These are phyloP conservation scores for Pseudonitzschia pungens DNA, from an alignment of 108 stramenopile genomes.

Conservation along the genomic window DNA sequence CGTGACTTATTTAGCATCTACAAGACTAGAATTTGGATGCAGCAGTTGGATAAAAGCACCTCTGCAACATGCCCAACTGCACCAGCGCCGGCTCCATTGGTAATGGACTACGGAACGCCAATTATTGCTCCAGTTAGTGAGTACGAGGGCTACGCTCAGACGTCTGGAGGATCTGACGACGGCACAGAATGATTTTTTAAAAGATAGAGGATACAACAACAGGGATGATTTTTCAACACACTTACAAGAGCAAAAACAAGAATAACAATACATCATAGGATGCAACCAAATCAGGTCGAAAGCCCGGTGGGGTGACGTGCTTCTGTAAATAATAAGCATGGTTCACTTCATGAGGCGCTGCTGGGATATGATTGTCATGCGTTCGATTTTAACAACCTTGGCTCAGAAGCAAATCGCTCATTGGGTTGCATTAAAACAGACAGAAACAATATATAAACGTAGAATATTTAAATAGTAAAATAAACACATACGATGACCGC, in stretches of 20 bases:
- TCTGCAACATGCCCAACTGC: conserved; percentile 38
- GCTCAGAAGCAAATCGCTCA: conserved; percentile 6
- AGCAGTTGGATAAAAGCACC: conserved; percentile 85
- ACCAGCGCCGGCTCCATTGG: conserved; percentile 18
- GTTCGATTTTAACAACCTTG: neutral
- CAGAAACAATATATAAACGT: conserved; percentile 9
- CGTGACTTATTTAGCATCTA: conserved; percentile 96
- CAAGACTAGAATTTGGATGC: conserved; percentile 99
- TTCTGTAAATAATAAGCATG: neutral
- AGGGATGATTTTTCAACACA: conserved; percentile 16
- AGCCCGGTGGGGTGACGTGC: neutral
- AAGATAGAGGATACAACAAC: conserved; percentile 19
- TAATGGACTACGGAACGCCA: conserved; percentile 50
- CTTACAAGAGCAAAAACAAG: neutral
- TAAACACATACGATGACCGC: neutral
- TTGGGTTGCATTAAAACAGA: neutral
- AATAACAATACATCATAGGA: conserved; percentile 12
- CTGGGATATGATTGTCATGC: neutral
- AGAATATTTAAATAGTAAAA: conserved; percentile 11
- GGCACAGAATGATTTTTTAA: conserved; percentile 6
- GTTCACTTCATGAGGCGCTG: neutral
- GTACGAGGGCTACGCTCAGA: conserved; percentile 29
- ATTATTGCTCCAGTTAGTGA: conserved; percentile 56
- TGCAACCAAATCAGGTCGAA: neutral
- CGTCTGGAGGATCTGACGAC: conserved; percentile 5